Evolutionary conservation across 2,329 filamentous ascomycete genomes (phyloP), one percentile per base, ranked within the genome.

Genomic region (Fusarium virguliforme): DNA sequence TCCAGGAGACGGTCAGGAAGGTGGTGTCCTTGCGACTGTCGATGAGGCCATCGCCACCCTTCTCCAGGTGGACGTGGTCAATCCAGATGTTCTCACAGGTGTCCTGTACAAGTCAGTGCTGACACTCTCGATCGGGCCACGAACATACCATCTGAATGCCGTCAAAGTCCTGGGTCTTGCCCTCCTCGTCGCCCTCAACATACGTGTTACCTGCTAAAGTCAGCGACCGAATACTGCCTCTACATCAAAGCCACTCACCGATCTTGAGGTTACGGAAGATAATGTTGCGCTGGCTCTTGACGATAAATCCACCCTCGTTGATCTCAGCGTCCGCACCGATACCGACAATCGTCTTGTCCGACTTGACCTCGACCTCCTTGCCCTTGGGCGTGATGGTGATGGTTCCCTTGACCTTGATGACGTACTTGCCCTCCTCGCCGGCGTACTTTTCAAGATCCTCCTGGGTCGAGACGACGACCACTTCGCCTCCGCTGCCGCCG

Each of bases 1-100:
- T 76, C 65, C 70, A 71, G 13, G 75, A 76, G 4, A 76, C 74
- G 13, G 75, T 76, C 3, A 72, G 55, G 32, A 74, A 75, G 1
- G 71, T 74, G 0, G 74, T 76, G n/a, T 76, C 75, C 55, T 75
- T 75, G n/a, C 74, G 71, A 54, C 69, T 67, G 40, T 76, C 73
- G 13, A 76, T 65, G 10, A 74, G 65, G 5, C 75, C 74, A 28
- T 76, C 74, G n/a, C 74, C 71, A 8, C 60, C 68, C 22, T 63
- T 64, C 38, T 76, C 74, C 4, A 76, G 63, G 40, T 73, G 62
- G 22, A 69, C 71, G 48, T 76, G 74, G 53, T 76, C 75, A 32
- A 76, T 76, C 74, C 74, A 76, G 56, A 76, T 72, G 53, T 76
- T 76, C 41, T 69, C 67, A 15, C 69, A 64, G 28, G 46, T 65